Conservation (phyloP, 2,329 filamentous ascomycete species). For the Achaetomium macrosporum region DNA sequence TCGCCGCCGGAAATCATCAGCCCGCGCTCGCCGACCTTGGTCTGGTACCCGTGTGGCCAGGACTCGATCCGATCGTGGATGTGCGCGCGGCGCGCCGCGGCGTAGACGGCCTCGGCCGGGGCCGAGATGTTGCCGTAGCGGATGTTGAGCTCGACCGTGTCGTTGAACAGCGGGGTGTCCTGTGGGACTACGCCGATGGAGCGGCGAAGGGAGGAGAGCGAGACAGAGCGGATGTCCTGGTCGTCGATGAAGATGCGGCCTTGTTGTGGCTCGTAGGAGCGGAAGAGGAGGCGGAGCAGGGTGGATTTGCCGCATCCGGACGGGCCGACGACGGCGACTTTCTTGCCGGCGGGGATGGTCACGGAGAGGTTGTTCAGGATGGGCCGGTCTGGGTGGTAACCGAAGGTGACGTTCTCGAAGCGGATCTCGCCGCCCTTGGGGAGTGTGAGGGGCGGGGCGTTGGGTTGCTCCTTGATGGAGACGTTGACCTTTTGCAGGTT, state of each 20-base stretch:
- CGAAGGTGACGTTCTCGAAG: constrained; percentile 93
- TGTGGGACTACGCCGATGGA: constrained; percentile 95
- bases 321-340: constrained; percentile 90
- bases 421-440: constrained; percentile 78
- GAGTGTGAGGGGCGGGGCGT: constrained; percentile 68
- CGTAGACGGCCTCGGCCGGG: constrained; percentile 62
- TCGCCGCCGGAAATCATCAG: constrained; percentile 97
- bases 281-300: constrained; percentile 81
- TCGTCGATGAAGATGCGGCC: constrained; percentile 88
- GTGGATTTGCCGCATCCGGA: constrained; percentile 97
- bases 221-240: constrained; percentile 82
- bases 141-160: constrained; percentile 93
- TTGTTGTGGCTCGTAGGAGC: constrained; percentile 83
- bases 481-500: constrained; percentile 96
- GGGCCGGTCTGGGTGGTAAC: constrained; percentile 78
- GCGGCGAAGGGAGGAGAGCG: constrained; percentile 72
- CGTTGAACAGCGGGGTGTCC: constrained; percentile 95
- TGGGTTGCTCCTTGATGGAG: constrained; percentile 68
- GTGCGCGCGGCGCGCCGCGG: constrained; percentile 73
- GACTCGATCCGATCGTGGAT: constrained; percentile 75
- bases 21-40: constrained; percentile 86
- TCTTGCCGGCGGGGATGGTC: constrained; percentile 91
- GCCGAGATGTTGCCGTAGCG: constrained; percentile 82
- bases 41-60: constrained; percentile 85
- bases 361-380: constrained; percentile 81